These are phyloP conservation scores for Botryotinia calthae DNA, from an alignment of 2,329 filamentous ascomycete genomes.

Conservation along the genomic window DNA sequence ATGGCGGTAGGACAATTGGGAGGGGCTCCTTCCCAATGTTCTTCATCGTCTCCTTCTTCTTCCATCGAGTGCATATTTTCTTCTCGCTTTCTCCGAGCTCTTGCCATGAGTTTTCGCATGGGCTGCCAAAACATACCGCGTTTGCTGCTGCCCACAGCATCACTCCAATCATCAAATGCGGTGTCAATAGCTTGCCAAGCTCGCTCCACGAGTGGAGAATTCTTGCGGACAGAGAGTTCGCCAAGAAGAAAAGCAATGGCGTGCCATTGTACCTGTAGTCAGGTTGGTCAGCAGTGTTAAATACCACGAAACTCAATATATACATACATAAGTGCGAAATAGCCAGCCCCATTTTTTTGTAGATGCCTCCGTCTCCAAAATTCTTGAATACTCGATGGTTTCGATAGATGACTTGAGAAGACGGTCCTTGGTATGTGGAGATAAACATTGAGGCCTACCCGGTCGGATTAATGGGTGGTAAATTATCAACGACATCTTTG, in stretches of 20 bases:
- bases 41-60: conserved; percentile 16
- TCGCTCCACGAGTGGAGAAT: conserved; percentile 42
- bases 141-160: conserved; percentile 39
- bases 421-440: conserved; percentile 40
- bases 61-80: conserved; percentile 44
- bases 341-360: conserved; percentile 45
- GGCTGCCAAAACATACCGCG: conserved; percentile 63
- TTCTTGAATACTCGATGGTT: conserved; percentile 43
- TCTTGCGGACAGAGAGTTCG: conserved; percentile 40
- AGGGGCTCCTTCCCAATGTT: conserved; percentile 19
- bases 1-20: conserved; percentile 4
- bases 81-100: conserved; percentile 53
- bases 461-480: conserved; percentile 39
- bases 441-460: conserved; percentile 35
- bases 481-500: conserved; percentile 42
- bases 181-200: conserved; percentile 43
- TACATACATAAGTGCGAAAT: conserved; percentile 39
- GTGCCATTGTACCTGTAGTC: conserved; percentile 42
- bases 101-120: conserved; percentile 57
- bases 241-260: conserved; percentile 45
- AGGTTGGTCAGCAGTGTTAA: background rate
- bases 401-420: conserved; percentile 43
- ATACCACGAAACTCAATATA: background rate
- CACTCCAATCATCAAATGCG: conserved; percentile 34
- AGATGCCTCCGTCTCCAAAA: conserved; percentile 40